Evolutionary conservation across 192 early-diverging fungal genomes (phyloP).

Genomic region (Kappamyces sp.): DNA sequence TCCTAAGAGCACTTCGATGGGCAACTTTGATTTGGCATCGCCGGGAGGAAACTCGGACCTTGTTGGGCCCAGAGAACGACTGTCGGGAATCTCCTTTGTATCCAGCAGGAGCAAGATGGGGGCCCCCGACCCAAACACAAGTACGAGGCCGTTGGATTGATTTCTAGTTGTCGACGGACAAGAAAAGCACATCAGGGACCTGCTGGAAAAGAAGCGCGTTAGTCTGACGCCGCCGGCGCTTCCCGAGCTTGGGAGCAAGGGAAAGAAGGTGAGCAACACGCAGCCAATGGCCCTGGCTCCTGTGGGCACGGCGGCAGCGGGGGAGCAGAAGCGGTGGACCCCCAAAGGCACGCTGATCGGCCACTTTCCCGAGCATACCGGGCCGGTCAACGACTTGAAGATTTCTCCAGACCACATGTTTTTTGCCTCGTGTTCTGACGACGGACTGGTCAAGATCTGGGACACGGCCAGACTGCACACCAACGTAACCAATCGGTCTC

Average conservation of each 20-base stretch:
- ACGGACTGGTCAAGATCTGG: slow-evolving; percentile 50
- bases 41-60: too few species aligned
- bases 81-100: too few species aligned
- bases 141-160: neutral
- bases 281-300: neutral
- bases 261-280: slow-evolving; percentile 8
- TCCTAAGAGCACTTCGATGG: too few species aligned
- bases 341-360: slow-evolving; percentile 75
- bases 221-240: slow-evolving; percentile 41
- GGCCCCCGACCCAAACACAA: too few species aligned
- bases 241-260: slow-evolving; percentile 29
- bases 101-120: too few species aligned
- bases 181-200: slow-evolving; percentile 21
- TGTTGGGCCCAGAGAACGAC: too few species aligned
- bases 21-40: too few species aligned
- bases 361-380: slow-evolving; percentile 75
- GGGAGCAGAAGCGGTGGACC: slow-evolving; percentile 1
- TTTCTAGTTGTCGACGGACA: slow-evolving; percentile 30
- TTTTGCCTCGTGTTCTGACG: slow-evolving; percentile 45
- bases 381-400: slow-evolving; percentile 34
- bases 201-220: slow-evolving; percentile 38
- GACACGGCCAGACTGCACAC: slow-evolving; percentile 62
- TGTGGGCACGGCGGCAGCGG: neutral
- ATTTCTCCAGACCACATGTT: slow-evolving; percentile 45
- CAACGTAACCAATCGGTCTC: slow-evolving; percentile 75